Base-by-base conservation (phyloP, 2,329 filamentous ascomycete genomes). In the Paraphoma chrysanthemicola region DNA sequence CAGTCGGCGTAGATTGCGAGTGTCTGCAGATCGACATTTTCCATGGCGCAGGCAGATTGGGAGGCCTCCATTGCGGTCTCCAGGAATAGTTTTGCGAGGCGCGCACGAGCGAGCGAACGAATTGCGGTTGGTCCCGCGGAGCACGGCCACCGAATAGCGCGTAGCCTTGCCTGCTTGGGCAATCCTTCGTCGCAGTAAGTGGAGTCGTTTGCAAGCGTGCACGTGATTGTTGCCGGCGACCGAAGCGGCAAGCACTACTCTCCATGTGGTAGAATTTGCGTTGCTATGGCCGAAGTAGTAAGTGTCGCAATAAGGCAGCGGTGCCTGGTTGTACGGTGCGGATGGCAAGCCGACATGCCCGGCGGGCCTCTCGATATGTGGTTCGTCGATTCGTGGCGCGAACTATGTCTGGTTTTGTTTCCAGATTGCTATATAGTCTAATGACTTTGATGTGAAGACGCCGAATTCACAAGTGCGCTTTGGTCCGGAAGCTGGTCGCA, bases 51-150 rank as follows among this genome's bases (percentile, higher is more conserved):
- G 42, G 2, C 7, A 41, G 2, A 17, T 45, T 23, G 43, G 43
- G 31, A 45, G 30, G 49, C 31, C 42, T 45, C 42, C 39, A 16
- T 42, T 17, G 39, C 39, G 39, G 39, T 36, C 14, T 44, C 42
- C 43, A 45, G 39, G 43, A 45, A 51, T 45, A 51, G 42, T 16
- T 29, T 10, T 44, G 39, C 41, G 29, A 51, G 4, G 48, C 48
- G 48, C 48, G 39, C 11, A 16, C 39, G 12, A 17, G 8, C 14
- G 39, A 30, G 49, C 49, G 42, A 51, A 31, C 17, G 43, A 31
- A 12, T 30, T 45, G 31, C 42, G 49, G 49, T 51, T 51, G 42
- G 29, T 51, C 49, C 49, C 42, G 49, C 33, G 31, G 18, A 17
- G 36, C 39, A 42, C 12, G 16, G 14, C 14, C 39, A 42, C 33